Evolutionary conservation across 1,284 basidiomycete genomes (phyloP), one percentile per base, ranked within the genome.

Genomic region (Moesziomyces globuligerus): DNA sequence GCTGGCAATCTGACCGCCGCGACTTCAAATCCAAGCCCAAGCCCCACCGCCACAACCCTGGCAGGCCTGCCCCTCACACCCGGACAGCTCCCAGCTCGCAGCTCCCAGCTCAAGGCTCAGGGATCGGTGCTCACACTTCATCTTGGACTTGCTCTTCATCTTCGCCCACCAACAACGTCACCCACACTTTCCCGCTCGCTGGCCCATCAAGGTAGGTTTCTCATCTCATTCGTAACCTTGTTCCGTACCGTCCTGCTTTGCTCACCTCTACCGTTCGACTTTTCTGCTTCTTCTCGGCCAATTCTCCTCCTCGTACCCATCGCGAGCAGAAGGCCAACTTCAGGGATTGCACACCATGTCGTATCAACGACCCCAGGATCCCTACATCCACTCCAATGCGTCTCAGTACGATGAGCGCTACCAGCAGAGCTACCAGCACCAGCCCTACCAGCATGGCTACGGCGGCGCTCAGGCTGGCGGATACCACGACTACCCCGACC

Each of bases 341-440:
- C 13, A 39, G 50, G 39, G 62, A 51, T 57, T 36, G 45, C 51
- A 52, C 76, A 72, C 45, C 57, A 75, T 75, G 76, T 70, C 72
- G 34, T 77, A 77, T 45, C 55, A 65, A 48, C 75, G 66, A 25
- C 77, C 77, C 9, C 65, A 78, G 36, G 75, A 79, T 40, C 52
- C 72, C 10, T 79, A 79, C 54, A 72, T 70, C 11, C 77, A 79
- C 51, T 78, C 76, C 40, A 79, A 79, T 45, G 77, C 74, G 18
- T 78, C 76, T 36, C 75, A 78, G 43, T 79, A 68, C 75, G 75
- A 79, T 52, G 74, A 77, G 55, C 64, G 67, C 17, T 78, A 78
- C 56, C 64, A 70, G 47, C 71, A 66, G 38, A 44, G 39, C 26
- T 64, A 64, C 60, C 58, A 54, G 47, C 61, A 57, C 38, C 61